These are phyloP conservation scores for Fusarium sp. DNA, from an alignment of 2,329 filamentous ascomycete species.

Conservation along the genomic window DNA sequence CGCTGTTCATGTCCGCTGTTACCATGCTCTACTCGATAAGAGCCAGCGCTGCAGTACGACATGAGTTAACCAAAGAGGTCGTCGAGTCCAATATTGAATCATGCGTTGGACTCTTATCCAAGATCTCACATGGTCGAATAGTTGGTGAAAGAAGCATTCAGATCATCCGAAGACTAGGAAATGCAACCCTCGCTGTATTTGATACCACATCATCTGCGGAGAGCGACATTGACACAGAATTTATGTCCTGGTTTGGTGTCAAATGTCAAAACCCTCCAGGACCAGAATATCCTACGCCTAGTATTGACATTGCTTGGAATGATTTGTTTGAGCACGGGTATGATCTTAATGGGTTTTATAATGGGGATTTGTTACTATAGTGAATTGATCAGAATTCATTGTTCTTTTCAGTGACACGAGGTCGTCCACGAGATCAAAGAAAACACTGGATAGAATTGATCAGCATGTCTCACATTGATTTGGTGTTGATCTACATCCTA, in stretches of 20 bases:
- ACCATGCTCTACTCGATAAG: conserved; percentile 39
- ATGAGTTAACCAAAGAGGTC: conserved; percentile 36
- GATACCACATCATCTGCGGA: conserved; percentile 28
- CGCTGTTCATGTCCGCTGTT: conserved; percentile 39
- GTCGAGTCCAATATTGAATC: conserved; percentile 41
- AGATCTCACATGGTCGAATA: conserved; percentile 38
- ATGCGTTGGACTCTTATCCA: conserved; percentile 30
- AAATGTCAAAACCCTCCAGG: conserved; percentile 36
- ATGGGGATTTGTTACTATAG: conserved; percentile 26
- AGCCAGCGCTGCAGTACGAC: conserved; percentile 27
- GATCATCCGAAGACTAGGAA: conserved; percentile 33
- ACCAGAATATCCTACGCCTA: conserved; percentile 39
- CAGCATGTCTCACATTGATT: neutral
- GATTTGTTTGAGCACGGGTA: conserved; percentile 42
- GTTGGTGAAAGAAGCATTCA: conserved; percentile 37
- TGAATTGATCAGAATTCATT: neutral
- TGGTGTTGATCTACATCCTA: neutral
- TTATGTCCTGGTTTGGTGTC: conserved; percentile 44
- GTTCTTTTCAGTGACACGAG: too few relatives aligned
- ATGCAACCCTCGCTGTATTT: conserved; percentile 38
- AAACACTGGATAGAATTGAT: neutral
- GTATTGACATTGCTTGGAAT: conserved; percentile 42
- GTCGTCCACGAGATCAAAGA: too few relatives aligned
- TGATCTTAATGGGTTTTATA: conserved; percentile 34
- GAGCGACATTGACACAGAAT: conserved; percentile 40